Evolutionary conservation across 805 yeast species (phyloP).

Genomic region (Lachancea fermentati): DNA sequence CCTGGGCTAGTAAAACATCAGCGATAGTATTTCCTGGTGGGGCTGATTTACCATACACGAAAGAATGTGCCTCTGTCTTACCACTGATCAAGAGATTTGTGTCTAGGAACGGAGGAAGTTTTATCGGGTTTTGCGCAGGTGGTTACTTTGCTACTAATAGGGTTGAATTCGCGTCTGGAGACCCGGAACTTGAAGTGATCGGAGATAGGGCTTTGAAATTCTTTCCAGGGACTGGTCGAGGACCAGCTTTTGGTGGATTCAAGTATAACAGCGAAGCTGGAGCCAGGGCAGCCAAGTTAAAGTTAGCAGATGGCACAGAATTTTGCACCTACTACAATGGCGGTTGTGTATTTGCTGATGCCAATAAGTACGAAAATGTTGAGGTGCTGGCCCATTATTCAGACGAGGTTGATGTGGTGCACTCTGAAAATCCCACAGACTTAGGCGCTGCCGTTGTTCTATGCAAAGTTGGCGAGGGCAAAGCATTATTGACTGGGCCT

Average conservation of each 20-base stretch:
- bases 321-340: slow-evolving; percentile 67
- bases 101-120: slow-evolving; percentile 75
- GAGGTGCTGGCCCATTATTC: slow-evolving; percentile 68
- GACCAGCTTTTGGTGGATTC: slow-evolving; percentile 78
- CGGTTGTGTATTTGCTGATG: slow-evolving; percentile 80
- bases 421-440: slow-evolving; percentile 24
- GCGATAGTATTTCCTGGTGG: slow-evolving; percentile 92
- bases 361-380: slow-evolving; percentile 52
- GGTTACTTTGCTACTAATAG: slow-evolving; percentile 74
- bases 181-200: slow-evolving; percentile 64
- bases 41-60: slow-evolving; percentile 85
- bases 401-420: slow-evolving; percentile 49
- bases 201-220: slow-evolving; percentile 80
- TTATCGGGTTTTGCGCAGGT: slow-evolving; percentile 91
- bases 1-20: slow-evolving; percentile 81
- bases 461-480: slow-evolving; percentile 62
- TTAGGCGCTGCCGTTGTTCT: slow-evolving; percentile 65
- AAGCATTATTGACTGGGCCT: slow-evolving; percentile 71
- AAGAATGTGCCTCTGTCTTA: slow-evolving; percentile 63
- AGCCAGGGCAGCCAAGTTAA: slow-evolving; percentile 52
- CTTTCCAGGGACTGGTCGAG: slow-evolving; percentile 79
- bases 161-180: slow-evolving; percentile 81
- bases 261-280: slow-evolving; percentile 73
- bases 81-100: slow-evolving; percentile 54
- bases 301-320: slow-evolving; percentile 32